Base-by-base conservation (phyloP, 1,139 yeast species). In the Nakaseomyces uthaithaninus region DNA sequence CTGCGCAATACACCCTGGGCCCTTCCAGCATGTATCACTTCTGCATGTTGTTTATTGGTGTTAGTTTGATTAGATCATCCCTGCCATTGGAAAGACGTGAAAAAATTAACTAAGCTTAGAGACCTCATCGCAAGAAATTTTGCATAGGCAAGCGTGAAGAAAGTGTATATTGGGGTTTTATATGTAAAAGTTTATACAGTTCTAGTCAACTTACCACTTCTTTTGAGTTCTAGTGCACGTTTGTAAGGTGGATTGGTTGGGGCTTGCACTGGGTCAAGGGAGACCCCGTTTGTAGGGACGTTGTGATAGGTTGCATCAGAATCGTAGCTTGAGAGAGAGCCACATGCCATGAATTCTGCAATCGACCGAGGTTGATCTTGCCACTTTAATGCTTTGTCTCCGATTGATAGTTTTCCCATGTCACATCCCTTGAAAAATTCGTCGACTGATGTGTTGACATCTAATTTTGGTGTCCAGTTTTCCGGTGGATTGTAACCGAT, bases 171-270 rank as follows among this genome's bases (percentile, higher is more conserved):
- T 7, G 7, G 27, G 22, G 4, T n/a, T 23, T 26, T 14, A 27
- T 4, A 26, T 41, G 14, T 28, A 7, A 17, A 17, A 16, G 17
- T 11, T 17, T 44, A 54, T 34, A 49, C 39, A 19, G 54, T 48
- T 36, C 60, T 49, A 2, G 54, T 52, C 28, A 59, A 42, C 39
- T 54, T 54, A 8, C 94, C 94, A 45, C 72, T 72, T 57, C 96
- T 72, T 63, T 85, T 89, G 74, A 83, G 69, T 57, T 87, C 95
- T 43, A 91, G 64, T 0, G 97, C 97, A 43, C 77, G 75, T 62
- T 89, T 89, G 62, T 91, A 91, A 1, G 97, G 96, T 1, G 98
- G 97, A 22, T 95, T 93, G 0, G 95, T 89, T 4, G 98, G 98
- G 62, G 77, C 69, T 57, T 91, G 97, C 11, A 91, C 94, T 0